phyloP scores from a whole-genome alignment of 2,329 filamentous ascomycete genomes.

The Aspergillus sp. region DNA sequence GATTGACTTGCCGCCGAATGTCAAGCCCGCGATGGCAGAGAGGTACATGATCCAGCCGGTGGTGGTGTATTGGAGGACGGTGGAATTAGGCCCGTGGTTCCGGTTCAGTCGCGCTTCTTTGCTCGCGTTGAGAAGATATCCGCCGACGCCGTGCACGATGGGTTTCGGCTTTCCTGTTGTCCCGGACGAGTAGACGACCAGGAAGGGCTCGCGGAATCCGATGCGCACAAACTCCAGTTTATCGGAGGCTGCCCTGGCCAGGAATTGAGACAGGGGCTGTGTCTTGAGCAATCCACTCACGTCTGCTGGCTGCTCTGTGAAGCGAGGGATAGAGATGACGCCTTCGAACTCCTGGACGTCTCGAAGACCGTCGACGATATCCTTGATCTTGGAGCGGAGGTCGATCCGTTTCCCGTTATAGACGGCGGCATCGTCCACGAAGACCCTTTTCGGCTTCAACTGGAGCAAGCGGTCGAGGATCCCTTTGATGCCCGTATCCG shows the following conservation, averaged over 20 bases:
- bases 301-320: conserved; percentile 57
- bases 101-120: conserved; percentile 63
- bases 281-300: conserved; percentile 52
- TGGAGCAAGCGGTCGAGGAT: conserved; percentile 73
- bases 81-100: conserved; percentile 43
- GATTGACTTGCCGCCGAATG: conserved; percentile 61
- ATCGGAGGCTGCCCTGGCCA: conserved; percentile 31
- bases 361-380: conserved; percentile 64
- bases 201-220: conserved; percentile 70
- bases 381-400: conserved; percentile 68
- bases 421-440: conserved; percentile 75
- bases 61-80: conserved; percentile 61
- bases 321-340: conserved; percentile 66
- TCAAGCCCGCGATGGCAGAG: conserved; percentile 56
- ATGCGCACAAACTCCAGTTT: conserved; percentile 58
- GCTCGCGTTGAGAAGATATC: conserved; percentile 36
- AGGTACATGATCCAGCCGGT: conserved; percentile 92
- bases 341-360: conserved; percentile 61
- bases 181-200: conserved; percentile 75
- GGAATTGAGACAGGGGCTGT: conserved; percentile 43
- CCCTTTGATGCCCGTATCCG: conserved; percentile 79
- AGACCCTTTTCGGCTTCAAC: conserved; percentile 75
- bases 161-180: conserved; percentile 84
- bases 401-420: conserved; percentile 78
- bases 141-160: conserved; percentile 68